phyloP scores from a whole-genome alignment of 2,329 filamentous ascomycete species.

The Ophiosphaerella narmari region DNA sequence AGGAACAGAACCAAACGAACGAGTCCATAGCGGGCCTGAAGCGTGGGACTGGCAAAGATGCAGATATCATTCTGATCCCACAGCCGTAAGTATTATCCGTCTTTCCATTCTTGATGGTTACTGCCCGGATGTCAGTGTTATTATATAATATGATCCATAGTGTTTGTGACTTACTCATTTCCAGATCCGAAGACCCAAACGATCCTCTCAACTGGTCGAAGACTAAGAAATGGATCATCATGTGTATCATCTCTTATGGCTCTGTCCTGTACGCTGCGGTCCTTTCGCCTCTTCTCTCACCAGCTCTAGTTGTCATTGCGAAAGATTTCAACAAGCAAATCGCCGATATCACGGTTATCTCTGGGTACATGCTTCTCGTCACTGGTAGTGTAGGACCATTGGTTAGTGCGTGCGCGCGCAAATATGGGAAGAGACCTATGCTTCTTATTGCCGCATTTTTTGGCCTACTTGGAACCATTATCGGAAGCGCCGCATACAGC shows the following conservation, averaged over 20 bases:
- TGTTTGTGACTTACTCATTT: constrained; percentile 55
- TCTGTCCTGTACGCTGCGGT: constrained; percentile 41
- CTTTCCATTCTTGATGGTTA: background rate
- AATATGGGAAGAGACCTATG: constrained; percentile 40
- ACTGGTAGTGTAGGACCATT: constrained; percentile 41
- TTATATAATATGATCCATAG: constrained; percentile 17
- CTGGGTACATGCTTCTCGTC: constrained; percentile 45
- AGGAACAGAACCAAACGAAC: constrained; percentile 19
- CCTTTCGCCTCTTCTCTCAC: constrained; percentile 41
- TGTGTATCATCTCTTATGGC: constrained; percentile 39
- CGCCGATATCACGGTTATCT: constrained; percentile 42
- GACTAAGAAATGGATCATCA: constrained; percentile 39
- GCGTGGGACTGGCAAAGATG: constrained; percentile 39
- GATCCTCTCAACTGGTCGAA: constrained; percentile 43
- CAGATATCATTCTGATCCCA: constrained; percentile 40
- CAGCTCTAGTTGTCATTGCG: constrained; percentile 41
- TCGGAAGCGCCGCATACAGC: constrained; percentile 30
- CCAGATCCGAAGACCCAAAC: constrained; percentile 36
- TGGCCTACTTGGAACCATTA: constrained; percentile 35
- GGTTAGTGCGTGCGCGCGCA: constrained; percentile 37
- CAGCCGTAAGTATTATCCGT: constrained; percentile 31
- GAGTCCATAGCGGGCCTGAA: constrained; percentile 31
- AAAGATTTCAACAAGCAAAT: constrained; percentile 31
- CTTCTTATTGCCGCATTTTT: constrained; percentile 39
- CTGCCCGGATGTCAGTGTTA: no score